These are phyloP conservation scores for Xylaria sp. DNA, from an alignment of 2,329 filamentous ascomycete species.

Conservation along the genomic window DNA sequence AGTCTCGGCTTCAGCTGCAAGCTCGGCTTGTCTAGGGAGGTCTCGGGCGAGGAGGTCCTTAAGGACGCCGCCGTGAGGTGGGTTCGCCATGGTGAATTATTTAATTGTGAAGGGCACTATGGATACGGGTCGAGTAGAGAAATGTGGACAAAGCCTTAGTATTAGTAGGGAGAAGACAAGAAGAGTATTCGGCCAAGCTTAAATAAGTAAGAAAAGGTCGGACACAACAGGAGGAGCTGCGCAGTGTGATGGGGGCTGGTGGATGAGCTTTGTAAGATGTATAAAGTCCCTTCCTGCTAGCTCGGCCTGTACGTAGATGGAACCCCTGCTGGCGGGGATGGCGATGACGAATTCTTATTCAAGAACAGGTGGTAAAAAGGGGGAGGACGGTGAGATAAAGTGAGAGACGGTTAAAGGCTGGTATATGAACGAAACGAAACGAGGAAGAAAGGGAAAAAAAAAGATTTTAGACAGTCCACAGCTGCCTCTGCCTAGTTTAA, in stretches of 20 bases:
- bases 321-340: constrained; percentile 27
- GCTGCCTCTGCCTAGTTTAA: constrained; percentile 3
- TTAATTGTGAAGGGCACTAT: not conserved
- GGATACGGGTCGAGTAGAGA: constrained; percentile 9
- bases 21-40: constrained; percentile 81
- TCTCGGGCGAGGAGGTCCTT: constrained; percentile 98
- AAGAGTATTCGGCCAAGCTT: constrained; percentile 22
- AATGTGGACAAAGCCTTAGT: not conserved
- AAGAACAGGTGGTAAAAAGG: not conserved
- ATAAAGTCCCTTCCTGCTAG: constrained; percentile 10
- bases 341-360: constrained; percentile 13
- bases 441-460: not conserved
- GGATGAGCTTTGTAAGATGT: constrained; percentile 24
- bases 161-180: constrained; percentile 8
- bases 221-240: not conserved
- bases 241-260: constrained; percentile 7
- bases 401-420: not conserved
- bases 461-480: constrained; percentile 4
- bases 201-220: constrained; percentile 18
- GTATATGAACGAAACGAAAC: constrained; percentile 13
- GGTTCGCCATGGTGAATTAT: constrained; percentile 67
- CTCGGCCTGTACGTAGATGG: constrained; percentile 28
- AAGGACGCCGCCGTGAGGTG: constrained; percentile 89
- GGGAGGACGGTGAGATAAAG: not conserved
- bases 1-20: constrained; percentile 83